Base-by-base conservation (phyloP, 2,329 filamentous ascomycete species). In the Neophaeococcomyces mojaviensis region DNA sequence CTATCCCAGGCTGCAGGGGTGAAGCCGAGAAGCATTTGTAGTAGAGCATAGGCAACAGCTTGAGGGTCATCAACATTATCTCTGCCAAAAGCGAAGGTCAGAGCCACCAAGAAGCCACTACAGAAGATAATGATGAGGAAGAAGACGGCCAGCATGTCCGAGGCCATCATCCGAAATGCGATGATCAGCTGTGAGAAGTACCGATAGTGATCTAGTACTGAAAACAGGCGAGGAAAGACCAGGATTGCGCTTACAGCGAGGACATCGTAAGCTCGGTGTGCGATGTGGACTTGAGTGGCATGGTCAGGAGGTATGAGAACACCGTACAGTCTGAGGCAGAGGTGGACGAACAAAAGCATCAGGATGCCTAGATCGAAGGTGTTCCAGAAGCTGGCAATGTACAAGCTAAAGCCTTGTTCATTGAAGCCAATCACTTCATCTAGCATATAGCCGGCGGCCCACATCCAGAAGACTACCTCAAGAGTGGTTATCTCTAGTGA, bases 351-450 rank as follows among this genome's bases (percentile, higher is more conserved):
- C 56, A 96, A 79, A 50, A 96, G 71, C 19, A 94, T 68, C 43
- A 96, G 69, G 44, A 96, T 96, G 7, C 89, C 89, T 31, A 96
- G 71, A 61, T 96, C 90, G 64, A 96, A 95, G 31, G 89, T 80
- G 64, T 96, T 96, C 90, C 90, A 96, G 64, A 96, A 92, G 63
- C 88, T 94, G 81, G 96, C 90, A 59, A 96, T 87, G 67, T 96
- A 97, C 24, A 97, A 77, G 31, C 88, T 89, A 63, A 96, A 96
- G 2, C 90, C 90, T 66, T 96, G 88, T 64, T 97, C 90, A 55
- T 89, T 95, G 72, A 96, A 96, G 9, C 89, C 89, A 15, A 96
- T 88, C 18, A 97, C 77, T 66, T 96, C 90, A 59, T 96, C 90
- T 26, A 96, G 78, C 88, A 96, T 94, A 65, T 94, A 96, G 1